These are phyloP conservation scores for Testicularia cyperi DNA, from an alignment of 1,284 basidiomycete species.

Conservation along the genomic window DNA sequence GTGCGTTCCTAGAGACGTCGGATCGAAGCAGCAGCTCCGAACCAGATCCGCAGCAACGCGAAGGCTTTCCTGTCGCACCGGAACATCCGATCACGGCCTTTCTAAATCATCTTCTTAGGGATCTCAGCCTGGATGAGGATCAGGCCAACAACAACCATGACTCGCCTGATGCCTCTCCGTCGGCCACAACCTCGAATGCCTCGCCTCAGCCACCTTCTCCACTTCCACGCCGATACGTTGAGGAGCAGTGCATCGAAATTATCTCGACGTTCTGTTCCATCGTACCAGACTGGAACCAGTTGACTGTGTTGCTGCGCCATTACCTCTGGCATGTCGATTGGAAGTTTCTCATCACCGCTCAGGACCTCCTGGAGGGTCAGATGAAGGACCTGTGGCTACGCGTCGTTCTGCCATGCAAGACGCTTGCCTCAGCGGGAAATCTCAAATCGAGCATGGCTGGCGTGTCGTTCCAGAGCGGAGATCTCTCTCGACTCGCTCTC, in stretches of 20 bases:
- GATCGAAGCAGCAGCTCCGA: slow-evolving; percentile 6
- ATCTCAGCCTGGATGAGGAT: slow-evolving; percentile 17
- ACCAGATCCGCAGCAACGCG: slow-evolving; percentile 12
- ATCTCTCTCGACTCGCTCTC: slow-evolving; percentile 26
- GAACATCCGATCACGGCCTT: slow-evolving; percentile 37
- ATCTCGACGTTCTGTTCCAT: slow-evolving; percentile 19
- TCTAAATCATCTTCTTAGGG: slow-evolving; percentile 40
- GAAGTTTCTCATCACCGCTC: slow-evolving; percentile 34
- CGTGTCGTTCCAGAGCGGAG: slow-evolving; percentile 12
- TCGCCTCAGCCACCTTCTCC: not conserved
- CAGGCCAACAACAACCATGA: slow-evolving; percentile 9
- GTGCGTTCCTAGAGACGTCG: slow-evolving; percentile 16
- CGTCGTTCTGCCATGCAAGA: slow-evolving; percentile 16
- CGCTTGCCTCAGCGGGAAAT: not conserved
- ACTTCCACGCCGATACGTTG: slow-evolving; percentile 3
- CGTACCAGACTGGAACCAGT: slow-evolving; percentile 17
- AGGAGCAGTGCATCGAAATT: slow-evolving; percentile 9
- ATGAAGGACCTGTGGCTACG: slow-evolving; percentile 21
- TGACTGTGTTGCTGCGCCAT: slow-evolving; percentile 11
- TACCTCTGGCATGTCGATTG: slow-evolving; percentile 40
- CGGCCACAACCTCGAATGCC: not conserved
- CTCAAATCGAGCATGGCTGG: not conserved
- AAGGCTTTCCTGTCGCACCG: not conserved
- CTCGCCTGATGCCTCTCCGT: not conserved
- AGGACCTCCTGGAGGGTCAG: slow-evolving; percentile 17